Percentiles rank a stretch among this genome's conserved stretches.
Evolutionary conservation across 441 rosid species (phyloP).

Genomic region (Pelargonium fulgidum): DNA sequence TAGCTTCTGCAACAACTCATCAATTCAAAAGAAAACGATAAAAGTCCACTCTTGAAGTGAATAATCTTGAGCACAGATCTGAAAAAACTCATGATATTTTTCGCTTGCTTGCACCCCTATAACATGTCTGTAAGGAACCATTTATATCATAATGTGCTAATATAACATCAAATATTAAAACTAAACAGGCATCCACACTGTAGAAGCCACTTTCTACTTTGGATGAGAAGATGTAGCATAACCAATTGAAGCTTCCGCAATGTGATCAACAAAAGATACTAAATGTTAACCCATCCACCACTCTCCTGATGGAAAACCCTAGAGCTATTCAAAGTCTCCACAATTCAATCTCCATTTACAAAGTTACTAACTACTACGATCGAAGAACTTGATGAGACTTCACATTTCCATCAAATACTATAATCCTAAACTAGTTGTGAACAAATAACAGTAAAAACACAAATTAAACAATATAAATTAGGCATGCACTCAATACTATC

Average conservation of each 20-base stretch:
- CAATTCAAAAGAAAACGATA: no score
- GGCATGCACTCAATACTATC: no score
- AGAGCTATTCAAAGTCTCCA: neutral
- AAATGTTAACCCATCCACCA: neutral
- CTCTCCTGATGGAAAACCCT: neutral
- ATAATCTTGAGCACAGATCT: neutral
- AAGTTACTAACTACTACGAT: neutral
- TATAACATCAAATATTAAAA: neutral
- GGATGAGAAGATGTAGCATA: neutral
- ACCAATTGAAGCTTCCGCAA: neutral
- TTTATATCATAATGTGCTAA: constrained; percentile 2
- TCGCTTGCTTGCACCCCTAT: neutral
- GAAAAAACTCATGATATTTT: neutral
- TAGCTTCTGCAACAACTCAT: no score
- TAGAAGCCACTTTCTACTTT: neutral
- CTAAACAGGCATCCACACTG: constrained; percentile 1
- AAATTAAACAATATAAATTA: no score
- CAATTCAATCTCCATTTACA: neutral
- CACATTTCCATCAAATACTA: neutral
- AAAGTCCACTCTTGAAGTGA: no score
- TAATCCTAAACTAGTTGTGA: neutral
- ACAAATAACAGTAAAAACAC: no score
- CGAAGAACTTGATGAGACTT: neutral
- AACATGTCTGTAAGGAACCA: neutral
- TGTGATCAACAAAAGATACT: neutral